These are phyloP conservation scores for Zostera marina DNA, from an alignment of 116 monocot species.

Conservation along the genomic window DNA sequence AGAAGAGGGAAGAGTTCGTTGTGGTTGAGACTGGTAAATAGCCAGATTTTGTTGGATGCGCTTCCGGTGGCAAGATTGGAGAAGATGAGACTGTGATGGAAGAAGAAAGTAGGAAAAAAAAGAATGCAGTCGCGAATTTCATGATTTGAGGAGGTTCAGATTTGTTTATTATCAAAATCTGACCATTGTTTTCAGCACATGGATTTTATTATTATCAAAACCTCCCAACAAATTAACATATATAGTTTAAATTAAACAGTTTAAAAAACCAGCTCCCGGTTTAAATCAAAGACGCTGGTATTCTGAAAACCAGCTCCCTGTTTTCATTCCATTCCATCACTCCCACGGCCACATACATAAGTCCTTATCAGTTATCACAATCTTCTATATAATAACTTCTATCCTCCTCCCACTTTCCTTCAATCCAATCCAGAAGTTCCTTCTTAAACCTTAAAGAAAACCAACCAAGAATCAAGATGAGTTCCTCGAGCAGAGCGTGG, in stretches of 20 bases:
- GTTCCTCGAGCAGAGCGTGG: conserved; percentile 22
- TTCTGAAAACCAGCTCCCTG: too few relatives aligned
- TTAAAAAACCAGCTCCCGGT: too few relatives aligned
- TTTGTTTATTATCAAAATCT: too few relatives aligned
- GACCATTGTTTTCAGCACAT: too few relatives aligned
- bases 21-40: conserved; percentile 34
- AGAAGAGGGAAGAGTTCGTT: conserved; percentile 41
- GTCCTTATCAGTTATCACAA: background rate
- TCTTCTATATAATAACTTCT: background rate
- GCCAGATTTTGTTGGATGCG: conserved; percentile 64
- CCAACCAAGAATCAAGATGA: conserved; percentile 12
- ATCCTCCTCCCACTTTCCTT: too few relatives aligned
- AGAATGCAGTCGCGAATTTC: background rate
- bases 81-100: background rate
- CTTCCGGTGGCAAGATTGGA: conserved; percentile 26
- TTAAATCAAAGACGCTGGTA: too few relatives aligned
- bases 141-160: too few relatives aligned
- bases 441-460: background rate
- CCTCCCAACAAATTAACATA: too few relatives aligned
- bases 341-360: too few relatives aligned
- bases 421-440: background rate
- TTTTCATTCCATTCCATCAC: too few relatives aligned
- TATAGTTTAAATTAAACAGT: too few relatives aligned
- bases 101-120: conserved; percentile 1
- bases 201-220: too few relatives aligned